A percentile compares a stretch with the other conserved stretches of the same genome.
These are phyloP conservation scores for Gamsiella multidivaricata DNA, from an alignment of 192 early-diverging fungal genomes.

Conservation along the genomic window DNA sequence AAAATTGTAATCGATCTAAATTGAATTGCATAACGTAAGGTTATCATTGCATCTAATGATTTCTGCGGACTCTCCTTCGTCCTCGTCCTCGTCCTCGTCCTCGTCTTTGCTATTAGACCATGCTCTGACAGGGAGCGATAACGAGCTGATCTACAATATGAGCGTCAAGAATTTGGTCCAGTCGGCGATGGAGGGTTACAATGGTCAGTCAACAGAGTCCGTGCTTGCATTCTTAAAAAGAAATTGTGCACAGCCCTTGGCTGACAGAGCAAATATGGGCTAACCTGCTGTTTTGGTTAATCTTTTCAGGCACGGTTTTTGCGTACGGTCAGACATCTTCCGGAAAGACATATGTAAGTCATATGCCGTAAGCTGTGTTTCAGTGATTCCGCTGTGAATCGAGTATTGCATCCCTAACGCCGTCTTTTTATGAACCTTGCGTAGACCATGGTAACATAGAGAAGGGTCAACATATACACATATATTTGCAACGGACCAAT, in stretches of 20 bases:
- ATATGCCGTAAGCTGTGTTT: no score
- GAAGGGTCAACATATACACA: background rate
- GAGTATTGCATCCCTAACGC: no score
- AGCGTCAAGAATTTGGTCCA: conserved; percentile 47
- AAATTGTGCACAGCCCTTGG: no score
- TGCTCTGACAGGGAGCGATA: conserved; percentile 56
- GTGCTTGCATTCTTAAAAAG: no score
- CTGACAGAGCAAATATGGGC: background rate
- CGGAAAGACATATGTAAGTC: conserved; percentile 90
- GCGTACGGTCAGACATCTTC: conserved; percentile 98
- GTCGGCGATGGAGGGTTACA: conserved; percentile 89
- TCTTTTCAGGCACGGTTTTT: conserved; percentile 85
- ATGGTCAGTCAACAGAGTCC: conserved; percentile 63
- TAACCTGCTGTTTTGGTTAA: background rate
- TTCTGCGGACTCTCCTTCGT: no score
- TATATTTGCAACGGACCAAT: background rate
- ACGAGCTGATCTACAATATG: conserved; percentile 48
- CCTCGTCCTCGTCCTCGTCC: background rate
- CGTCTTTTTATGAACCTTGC: conserved; percentile 2
- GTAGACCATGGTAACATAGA: conserved; percentile 62
- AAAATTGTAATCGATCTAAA: no score
- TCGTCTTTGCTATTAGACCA: conserved; percentile 26
- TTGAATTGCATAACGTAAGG: no score
- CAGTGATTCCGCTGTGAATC: no score
- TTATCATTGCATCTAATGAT: no score